Conservation (phyloP, 1,284 basidiomycete genomes). For the Ustilago cynodontis region DNA sequence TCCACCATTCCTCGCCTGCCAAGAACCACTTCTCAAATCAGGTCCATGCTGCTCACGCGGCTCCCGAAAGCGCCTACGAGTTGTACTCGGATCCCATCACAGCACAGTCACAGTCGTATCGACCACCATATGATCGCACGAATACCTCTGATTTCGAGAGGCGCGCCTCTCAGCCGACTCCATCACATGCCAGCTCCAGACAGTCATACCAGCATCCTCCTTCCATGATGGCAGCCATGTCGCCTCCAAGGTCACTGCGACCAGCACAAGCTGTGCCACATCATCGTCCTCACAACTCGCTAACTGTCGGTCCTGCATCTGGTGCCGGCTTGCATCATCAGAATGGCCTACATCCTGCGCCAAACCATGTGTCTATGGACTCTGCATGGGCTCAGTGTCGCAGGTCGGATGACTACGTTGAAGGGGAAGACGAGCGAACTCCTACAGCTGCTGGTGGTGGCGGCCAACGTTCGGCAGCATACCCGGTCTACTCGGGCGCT, state of each 20-base stretch:
- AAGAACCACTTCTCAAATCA: slow-evolving; percentile 24
- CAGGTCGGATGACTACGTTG: slow-evolving; percentile 12
- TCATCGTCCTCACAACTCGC: slow-evolving; percentile 19
- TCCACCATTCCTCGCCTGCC: slow-evolving; percentile 15
- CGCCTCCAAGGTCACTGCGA: slow-evolving; percentile 25
- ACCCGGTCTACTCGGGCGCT: slow-evolving; percentile 43
- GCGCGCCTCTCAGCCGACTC: slow-evolving; percentile 2
- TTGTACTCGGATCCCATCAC: slow-evolving; percentile 34
- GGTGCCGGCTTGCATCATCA: slow-evolving; percentile 8
- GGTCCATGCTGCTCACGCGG: neutral
- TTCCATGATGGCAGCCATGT: slow-evolving; percentile 1
- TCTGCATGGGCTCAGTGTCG: slow-evolving; percentile 7
- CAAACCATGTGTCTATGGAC: neutral
- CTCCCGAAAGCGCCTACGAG: slow-evolving; percentile 19
- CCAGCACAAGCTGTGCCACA: slow-evolving; percentile 19
- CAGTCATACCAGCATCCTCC: slow-evolving; percentile 12
- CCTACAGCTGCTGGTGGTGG: slow-evolving; percentile 8
- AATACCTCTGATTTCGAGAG: slow-evolving; percentile 9
- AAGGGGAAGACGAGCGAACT: slow-evolving; percentile 12
- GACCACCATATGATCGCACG: slow-evolving; percentile 20
- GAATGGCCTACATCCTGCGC: neutral
- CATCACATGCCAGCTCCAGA: neutral
- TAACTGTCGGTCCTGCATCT: slow-evolving; percentile 14
- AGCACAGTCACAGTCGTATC: slow-evolving; percentile 8
- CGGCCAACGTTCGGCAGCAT: slow-evolving; percentile 18